phyloP scores from a whole-genome alignment of 2,329 filamentous ascomycete species.

The Botryotinia narcissicola region DNA sequence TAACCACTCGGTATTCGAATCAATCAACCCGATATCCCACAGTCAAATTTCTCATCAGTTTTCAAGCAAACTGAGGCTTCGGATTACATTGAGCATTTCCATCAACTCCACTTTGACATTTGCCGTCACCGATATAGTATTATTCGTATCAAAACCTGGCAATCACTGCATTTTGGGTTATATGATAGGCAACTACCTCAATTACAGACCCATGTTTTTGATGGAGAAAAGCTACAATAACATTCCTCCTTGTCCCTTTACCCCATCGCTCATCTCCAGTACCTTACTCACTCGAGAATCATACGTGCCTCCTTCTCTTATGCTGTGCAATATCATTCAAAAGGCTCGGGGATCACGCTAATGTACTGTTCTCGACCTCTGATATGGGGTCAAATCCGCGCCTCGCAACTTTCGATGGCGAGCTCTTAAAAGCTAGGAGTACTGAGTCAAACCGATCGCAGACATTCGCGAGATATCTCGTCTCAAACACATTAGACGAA shows the following conservation, averaged over 20 bases:
- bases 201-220: no score
- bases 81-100: background rate
- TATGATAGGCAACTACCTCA: no score
- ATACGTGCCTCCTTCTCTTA: background rate
- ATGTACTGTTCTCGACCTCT: background rate
- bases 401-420: background rate
- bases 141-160: accelerated
- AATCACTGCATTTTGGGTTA: background rate
- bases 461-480: background rate
- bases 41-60: background rate
- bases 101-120: background rate
- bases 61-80: background rate
- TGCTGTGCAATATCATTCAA: background rate
- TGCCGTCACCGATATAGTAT: background rate
- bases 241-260: no score
- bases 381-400: background rate
- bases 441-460: background rate
- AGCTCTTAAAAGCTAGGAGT: background rate
- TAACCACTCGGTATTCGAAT: background rate
- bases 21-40: background rate
- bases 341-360: background rate
- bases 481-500: background rate
- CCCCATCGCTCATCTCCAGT: background rate
- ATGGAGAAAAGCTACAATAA: no score
- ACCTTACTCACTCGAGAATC: background rate